Base-by-base conservation (phyloP, 2,329 filamentous ascomycete species). In the Aspergillus persii region DNA sequence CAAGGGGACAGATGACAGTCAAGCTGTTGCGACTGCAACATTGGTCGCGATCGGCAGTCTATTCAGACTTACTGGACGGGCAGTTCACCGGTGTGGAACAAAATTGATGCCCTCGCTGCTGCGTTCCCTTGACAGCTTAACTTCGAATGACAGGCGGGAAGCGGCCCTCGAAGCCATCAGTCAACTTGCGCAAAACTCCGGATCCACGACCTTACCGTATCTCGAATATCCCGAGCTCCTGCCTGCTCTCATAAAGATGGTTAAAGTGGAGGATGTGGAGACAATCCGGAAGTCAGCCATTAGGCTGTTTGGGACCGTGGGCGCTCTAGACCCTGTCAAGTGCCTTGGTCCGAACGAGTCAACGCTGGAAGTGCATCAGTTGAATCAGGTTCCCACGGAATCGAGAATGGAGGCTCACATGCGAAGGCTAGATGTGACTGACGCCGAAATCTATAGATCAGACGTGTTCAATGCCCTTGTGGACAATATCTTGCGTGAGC, bases 401-500 rank as follows among this genome's bases (percentile, higher is more conserved):
- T 96, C 93, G 0, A 95, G 99, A 74, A 96, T 99, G 49, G 95
- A 93, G 2, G 83, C 99, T 30, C 98, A 99, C 83, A 99, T 99
- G 94, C 92, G 91, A 46, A 95, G 95, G 12, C 82, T 97, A 44
- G 98, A 93, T 0, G 96, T 96, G 0, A 97, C 94, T 0, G 96
- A 91, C 70, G 96, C 99, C 71, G 95, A 99, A 69, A 99, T 99
- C 76, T 99, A 96, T 71, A 94, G 95, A 0, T 99, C 95, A 0
- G 92, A 99, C 18, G 95, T 97, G 50, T 97, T 99, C 72, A 96
- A 96, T 69, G 95, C 95, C 1, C 83, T 99, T 8, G 86, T 99
- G 69, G 89, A 92, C 58, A 81, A 80, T 58, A 93, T 99, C 65
- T 79, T 99, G 39, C 95, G 93, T 69, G 96, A 99, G 67, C 87